These are phyloP conservation scores for Kuraishia molischiana DNA, from an alignment of 805 yeast species.

Conservation along the genomic window DNA sequence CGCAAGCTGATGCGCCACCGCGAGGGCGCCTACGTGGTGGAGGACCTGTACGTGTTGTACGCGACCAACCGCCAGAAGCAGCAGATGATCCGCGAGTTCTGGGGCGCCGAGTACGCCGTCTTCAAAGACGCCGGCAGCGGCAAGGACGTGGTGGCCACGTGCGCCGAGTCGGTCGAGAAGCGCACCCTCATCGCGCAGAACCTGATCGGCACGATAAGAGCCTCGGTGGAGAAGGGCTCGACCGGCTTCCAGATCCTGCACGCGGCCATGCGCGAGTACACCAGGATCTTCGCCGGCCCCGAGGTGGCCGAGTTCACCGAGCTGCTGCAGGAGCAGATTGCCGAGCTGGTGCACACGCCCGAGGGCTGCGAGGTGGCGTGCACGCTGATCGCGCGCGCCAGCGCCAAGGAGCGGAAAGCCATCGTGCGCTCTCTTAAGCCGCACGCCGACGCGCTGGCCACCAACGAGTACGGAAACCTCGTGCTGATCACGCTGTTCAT, in stretches of 20 bases:
- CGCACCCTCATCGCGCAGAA: slow-evolving; percentile 66
- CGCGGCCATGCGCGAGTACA: slow-evolving; percentile 90
- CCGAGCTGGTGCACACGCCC: slow-evolving; percentile 90
- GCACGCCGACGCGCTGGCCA: slow-evolving; percentile 67
- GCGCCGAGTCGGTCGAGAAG: slow-evolving; percentile 65
- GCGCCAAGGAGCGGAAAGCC: slow-evolving; percentile 84
- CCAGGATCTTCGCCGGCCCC: slow-evolving; percentile 55
- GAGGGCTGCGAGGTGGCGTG: slow-evolving; percentile 93
- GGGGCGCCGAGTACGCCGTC: slow-evolving; percentile 93
- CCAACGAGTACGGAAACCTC: slow-evolving; percentile 78
- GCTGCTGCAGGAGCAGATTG: slow-evolving; percentile 75
- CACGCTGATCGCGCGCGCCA: slow-evolving; percentile 67
- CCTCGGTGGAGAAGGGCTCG: slow-evolving; percentile 91
- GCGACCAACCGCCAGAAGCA: slow-evolving; percentile 76
- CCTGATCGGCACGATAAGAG: slow-evolving; percentile 72
- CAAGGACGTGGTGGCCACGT: slow-evolving; percentile 55
- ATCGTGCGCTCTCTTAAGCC: slow-evolving; percentile 64
- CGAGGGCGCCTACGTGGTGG: slow-evolving; percentile 97
- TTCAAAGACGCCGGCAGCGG: slow-evolving; percentile 69
- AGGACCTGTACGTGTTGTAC: slow-evolving; percentile 81
- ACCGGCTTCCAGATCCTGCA: slow-evolving; percentile 94
- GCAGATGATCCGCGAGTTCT: slow-evolving; percentile 91
- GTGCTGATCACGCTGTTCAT: slow-evolving; percentile 72
- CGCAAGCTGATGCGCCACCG: slow-evolving; percentile 91
- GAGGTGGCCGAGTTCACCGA: slow-evolving; percentile 80